Evolutionary conservation across 192 early-diverging fungal species (phyloP), one percentile per base, ranked within the genome.

Genomic region (Backusella morwellensis): DNA sequence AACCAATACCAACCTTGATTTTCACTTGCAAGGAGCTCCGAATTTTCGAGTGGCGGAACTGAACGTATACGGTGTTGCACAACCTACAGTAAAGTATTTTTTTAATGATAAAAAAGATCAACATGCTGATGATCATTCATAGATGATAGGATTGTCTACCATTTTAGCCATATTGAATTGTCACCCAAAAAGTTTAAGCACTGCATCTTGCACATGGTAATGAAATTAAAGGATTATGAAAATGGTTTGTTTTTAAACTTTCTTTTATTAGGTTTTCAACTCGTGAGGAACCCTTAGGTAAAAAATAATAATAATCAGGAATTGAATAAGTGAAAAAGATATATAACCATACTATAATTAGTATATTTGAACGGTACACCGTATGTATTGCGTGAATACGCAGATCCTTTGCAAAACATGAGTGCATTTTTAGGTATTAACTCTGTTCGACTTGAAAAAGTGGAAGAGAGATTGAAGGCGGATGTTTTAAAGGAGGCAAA

Each of bases 1-100:
- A 77, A 67, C 67, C 15, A 75, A 80, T 66, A 78, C 84, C 12
- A 83, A 84, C 21, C 68, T 91, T 17, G 86, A 90, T 72, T 82
- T 91, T 35, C 83, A 91, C 74, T 72, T 91, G 35, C 88, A 91
- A 68, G 90, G 90, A 4, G 89, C 89, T 26, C 90, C 90, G 26
- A 91, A 91, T 67, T 91, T 91, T 80, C 83, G 90, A 23, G 80
- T 81, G 77, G 88, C 83, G 3, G 87, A 87, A 54, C 75, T 86
- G 50, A 85, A 91, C 70, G 84, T 91, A 32, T 89, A 82, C 73
- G 90, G 90, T 34, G 89, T 90, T 32, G 90, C 90, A 17, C 89
- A 91, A 68, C 90, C 90, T 23, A 90, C 88, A 14, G 78, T 88
- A 72, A 35, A 78, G 23, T 35, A 50, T 21, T 21, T 59, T 19